phyloP scores from a whole-genome alignment of 1,284 basidiomycete genomes.

The Agaricales sp. region DNA sequence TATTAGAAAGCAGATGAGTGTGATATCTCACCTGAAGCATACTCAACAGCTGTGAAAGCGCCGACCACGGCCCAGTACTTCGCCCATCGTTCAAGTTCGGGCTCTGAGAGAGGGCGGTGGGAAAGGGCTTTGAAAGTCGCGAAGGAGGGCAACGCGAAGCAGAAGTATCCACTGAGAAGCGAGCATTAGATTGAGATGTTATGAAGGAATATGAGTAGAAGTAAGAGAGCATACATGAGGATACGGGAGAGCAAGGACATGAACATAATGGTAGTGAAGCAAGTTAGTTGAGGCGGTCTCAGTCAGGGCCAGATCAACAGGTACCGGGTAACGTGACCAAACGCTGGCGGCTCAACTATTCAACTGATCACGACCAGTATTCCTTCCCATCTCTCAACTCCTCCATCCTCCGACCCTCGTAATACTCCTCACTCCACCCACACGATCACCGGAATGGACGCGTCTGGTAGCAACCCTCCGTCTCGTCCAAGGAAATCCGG shows the following conservation, averaged over 20 bases:
- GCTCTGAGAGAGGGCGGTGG: conserved; percentile 43
- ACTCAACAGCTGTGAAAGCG: conserved; percentile 15
- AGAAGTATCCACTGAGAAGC: conserved; percentile 56
- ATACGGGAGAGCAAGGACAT: conserved; percentile 37
- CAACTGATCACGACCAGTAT: background rate
- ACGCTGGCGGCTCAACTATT: too few species aligned
- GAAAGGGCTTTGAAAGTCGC: conserved; percentile 59
- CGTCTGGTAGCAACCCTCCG: background rate
- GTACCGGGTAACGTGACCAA: background rate
- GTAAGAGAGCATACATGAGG: conserved; percentile 17
- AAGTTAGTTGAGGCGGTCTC: background rate
- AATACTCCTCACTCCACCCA: background rate
- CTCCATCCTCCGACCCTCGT: background rate
- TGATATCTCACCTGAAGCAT: background rate
- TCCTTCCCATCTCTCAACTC: background rate
- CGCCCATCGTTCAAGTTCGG: conserved; percentile 46
- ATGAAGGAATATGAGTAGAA: background rate
- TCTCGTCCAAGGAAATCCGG: conserved; percentile 8
- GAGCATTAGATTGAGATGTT: background rate
- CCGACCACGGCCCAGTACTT: conserved; percentile 60
- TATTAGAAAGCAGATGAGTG: background rate
- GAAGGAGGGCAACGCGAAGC: conserved; percentile 51
- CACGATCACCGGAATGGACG: conserved; percentile 1
- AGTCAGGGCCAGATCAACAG: background rate
- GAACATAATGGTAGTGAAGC: conserved; percentile 24